phyloP scores from a whole-genome alignment of 2,329 filamentous ascomycete genomes.

The Cordyceps pruinosa region DNA sequence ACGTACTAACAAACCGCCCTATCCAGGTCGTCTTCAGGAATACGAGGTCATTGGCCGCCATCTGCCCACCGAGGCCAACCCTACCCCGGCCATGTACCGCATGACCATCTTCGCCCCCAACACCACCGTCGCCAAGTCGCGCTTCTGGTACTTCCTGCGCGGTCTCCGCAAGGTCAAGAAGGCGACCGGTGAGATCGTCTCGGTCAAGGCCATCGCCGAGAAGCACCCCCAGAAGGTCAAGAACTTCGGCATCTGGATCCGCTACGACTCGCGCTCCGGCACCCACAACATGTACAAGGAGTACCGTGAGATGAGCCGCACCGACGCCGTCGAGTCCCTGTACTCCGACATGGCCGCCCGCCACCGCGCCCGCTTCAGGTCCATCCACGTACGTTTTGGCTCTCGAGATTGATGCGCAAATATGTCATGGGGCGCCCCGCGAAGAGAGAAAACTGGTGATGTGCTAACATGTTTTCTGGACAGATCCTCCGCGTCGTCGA shows the following conservation, averaged over 20 bases:
- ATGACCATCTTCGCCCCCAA: conserved; percentile 99
- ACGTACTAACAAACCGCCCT: conserved; percentile 28
- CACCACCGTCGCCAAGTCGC: conserved; percentile 96
- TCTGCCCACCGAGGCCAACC: conserved; percentile 95
- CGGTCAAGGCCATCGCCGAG: conserved; percentile 94
- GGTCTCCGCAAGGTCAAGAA: conserved; percentile 99
- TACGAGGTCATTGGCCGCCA: conserved; percentile 99
- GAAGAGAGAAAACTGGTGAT: neutral
- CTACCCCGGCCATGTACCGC: conserved; percentile 96
- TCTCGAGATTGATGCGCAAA: neutral
- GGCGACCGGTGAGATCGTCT: conserved; percentile 98
- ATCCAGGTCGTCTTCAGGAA: conserved; percentile 94
- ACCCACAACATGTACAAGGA: conserved; percentile 99
- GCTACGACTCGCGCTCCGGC: conserved; percentile 98
- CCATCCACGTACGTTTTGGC: conserved; percentile 77
- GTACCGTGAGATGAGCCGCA: conserved; percentile 98
- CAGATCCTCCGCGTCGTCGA: conserved; percentile 98
- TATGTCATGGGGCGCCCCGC: neutral
- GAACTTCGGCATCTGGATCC: conserved; percentile 99
- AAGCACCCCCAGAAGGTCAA: conserved; percentile 99
- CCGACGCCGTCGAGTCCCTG: conserved; percentile 89
- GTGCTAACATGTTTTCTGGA: conserved; percentile 8
- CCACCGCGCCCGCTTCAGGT: conserved; percentile 93
- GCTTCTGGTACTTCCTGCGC: conserved; percentile 99
- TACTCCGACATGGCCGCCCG: conserved; percentile 99